phyloP scores from a whole-genome alignment of 371 early-diverging fungal species.

The Parasitella parasitica region DNA sequence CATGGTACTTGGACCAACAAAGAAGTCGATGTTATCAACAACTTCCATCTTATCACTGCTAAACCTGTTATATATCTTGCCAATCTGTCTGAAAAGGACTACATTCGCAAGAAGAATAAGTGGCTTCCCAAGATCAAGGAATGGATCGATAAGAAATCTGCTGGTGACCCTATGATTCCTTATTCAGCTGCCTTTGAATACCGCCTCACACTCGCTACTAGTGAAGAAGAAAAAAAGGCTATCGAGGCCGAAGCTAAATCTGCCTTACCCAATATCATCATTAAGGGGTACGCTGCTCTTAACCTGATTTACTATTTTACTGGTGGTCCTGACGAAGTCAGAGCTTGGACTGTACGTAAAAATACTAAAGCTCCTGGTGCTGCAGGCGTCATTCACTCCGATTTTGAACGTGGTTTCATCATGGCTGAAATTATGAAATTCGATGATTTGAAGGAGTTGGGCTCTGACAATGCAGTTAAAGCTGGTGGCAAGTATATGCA shows the following conservation, averaged over 20 bases:
- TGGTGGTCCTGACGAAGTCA: constrained; percentile 92
- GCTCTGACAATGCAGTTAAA: constrained; percentile 89
- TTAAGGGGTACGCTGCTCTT: constrained; percentile 89
- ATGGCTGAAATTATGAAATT: constrained; percentile 97
- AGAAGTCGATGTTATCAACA: constrained; percentile 93
- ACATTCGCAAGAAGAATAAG: constrained; percentile 90
- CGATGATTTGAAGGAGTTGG: constrained; percentile 80
- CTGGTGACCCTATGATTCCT: constrained; percentile 89
- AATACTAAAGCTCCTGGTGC: constrained; percentile 96
- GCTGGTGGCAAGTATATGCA: constrained; percentile 91
- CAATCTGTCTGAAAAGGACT: constrained; percentile 93
- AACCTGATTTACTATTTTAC: constrained; percentile 97
- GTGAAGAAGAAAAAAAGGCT: constrained; percentile 59
- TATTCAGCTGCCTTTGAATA: constrained; percentile 86
- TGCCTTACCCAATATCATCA: constrained; percentile 88
- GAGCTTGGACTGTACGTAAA: constrained; percentile 95
- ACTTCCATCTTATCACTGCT: constrained; percentile 91
- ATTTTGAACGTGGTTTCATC: constrained; percentile 97
- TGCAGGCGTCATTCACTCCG: constrained; percentile 89
- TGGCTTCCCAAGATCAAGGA: constrained; percentile 86
- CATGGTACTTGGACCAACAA: constrained; percentile 89
- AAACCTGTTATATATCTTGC: constrained; percentile 98
- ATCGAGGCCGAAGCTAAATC: constrained; percentile 63
- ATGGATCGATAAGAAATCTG: constrained; percentile 89
- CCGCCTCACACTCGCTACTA: constrained; percentile 39